Conservation (phyloP, 2,329 filamentous ascomycete genomes). For the Geosmithia putterillii region DNA sequence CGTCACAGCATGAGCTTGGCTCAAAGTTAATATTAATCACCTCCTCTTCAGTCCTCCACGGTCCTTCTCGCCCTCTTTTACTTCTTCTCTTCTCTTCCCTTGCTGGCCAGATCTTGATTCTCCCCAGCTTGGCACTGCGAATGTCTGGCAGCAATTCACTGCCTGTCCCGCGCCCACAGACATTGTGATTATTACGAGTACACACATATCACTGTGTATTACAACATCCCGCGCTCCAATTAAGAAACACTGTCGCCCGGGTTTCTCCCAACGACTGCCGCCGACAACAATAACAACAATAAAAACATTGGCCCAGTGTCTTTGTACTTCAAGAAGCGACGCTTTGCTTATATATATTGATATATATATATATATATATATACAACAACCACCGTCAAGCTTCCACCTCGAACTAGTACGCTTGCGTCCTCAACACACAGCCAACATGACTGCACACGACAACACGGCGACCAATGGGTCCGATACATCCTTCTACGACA, state of each 20-base stretch:
- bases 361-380: too few relatives aligned
- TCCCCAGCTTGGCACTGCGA: not conserved
- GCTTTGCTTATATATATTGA: too few relatives aligned
- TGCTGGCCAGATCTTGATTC: too few relatives aligned
- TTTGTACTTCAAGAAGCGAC: too few relatives aligned
- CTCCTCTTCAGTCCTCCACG: not conserved
- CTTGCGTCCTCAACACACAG: too few relatives aligned
- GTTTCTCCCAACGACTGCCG: constrained; percentile 13
- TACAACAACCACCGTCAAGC: too few relatives aligned
- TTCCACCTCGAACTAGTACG: too few relatives aligned
- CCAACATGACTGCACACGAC: constrained; percentile 29
- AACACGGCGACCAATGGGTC: too few relatives aligned
- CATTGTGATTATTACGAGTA: not conserved
- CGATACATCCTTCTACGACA: constrained; percentile 40
- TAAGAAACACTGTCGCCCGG: constrained; percentile 15
- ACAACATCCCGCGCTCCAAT: not conserved
- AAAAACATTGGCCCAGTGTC: too few relatives aligned
- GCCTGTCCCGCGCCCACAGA: not conserved
- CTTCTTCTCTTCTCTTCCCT: not conserved
- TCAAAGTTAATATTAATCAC: not conserved
- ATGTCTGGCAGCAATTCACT: not conserved
- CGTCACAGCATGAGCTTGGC: not conserved
- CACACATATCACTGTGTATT: not conserved
- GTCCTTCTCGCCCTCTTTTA: not conserved
- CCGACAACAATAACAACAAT: not conserved